These are phyloP conservation scores for Collybia sp. DNA, from an alignment of 768 basidiomycete species.

Conservation along the genomic window DNA sequence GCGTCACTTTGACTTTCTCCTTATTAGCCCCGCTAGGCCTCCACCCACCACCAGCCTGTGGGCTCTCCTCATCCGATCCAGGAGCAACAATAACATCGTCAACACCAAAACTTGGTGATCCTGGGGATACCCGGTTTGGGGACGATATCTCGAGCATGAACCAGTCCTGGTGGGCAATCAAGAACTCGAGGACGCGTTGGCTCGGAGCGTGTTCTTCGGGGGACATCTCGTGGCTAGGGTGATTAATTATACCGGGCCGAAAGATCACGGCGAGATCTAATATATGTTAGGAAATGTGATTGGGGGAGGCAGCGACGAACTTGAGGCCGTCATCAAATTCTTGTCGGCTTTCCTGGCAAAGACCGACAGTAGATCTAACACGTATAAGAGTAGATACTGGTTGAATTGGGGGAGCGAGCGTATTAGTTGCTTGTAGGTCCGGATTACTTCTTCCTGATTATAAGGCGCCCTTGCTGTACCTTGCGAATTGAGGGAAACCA, in stretches of 20 bases:
- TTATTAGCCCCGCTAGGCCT: constrained; percentile 34
- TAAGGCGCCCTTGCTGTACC: constrained; percentile 59
- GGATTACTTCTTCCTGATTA: constrained; percentile 68
- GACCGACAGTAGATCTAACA: constrained; percentile 92
- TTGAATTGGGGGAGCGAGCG: constrained; percentile 81
- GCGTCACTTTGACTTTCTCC: constrained; percentile 36
- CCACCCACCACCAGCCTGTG: constrained; percentile 45
- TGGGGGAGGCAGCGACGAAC: constrained; percentile 42
- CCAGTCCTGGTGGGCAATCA: constrained; percentile 95
- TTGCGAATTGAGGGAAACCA: constrained; percentile 1
- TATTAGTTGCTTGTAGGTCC: constrained; percentile 82
- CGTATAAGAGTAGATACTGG: constrained; percentile 95
- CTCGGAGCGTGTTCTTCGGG: constrained; percentile 84
- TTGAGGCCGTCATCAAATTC: constrained; percentile 94
- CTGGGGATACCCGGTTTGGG: constrained; percentile 32
- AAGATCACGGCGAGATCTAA: constrained; percentile 96
- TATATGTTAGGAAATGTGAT: neutral
- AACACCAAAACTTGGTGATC: constrained; percentile 26
- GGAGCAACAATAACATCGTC: constrained; percentile 40
- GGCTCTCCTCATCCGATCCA: constrained; percentile 45
- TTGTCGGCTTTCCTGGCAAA: constrained; percentile 88
- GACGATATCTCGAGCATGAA: constrained; percentile 89
- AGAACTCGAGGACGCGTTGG: constrained; percentile 89
- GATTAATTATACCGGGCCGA: constrained; percentile 90
- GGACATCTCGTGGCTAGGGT: constrained; percentile 81